Base-by-base conservation (phyloP, 768 basidiomycete species). In the Phanerochaete sordida region DNA sequence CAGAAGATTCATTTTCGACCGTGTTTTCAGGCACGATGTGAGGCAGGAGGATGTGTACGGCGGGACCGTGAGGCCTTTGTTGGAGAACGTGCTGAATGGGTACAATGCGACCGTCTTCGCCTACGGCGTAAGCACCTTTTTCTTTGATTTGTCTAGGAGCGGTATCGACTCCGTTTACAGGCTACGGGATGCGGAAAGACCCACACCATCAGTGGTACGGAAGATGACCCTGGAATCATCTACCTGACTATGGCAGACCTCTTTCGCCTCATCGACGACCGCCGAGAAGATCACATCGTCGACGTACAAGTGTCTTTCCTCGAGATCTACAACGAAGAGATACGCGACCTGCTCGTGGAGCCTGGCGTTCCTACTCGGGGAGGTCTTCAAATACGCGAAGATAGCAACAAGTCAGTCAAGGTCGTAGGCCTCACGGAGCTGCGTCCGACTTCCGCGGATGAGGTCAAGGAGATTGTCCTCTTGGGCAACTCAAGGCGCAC, bases 161-260 rank as follows among this genome's bases (percentile, higher is more conserved):
- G 26, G 55, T 57, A 28, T 19, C 7, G 39, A 43, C 8, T 43
- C 51, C 45, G 15, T 35, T 31, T 44, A n/a, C 69, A 98, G 97
- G 97, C 97, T 24, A 98, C 97, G n/a, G 97, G 97, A n/a, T 98
- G 97, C 72, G 97, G 97, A 64, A 99, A 99, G 75, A 99, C 97
- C 4, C 95, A 98, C 74, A 99, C 97, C 21, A 98, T 99, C 73
- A 97, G 94, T 67, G 96, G 96, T 59, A 89, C 91, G 37, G 88
- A 90, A 47, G 70, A 73, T 23, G 90, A 96, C 71, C 93, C 93
- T 19, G 97, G 97, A 30, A 87, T 97, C 67, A 97, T 98, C 72
- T 95, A 98, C 74, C 82, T 93, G 60, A 94, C 95, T 21, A 98
- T 98, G 95, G 86, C 92, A 46, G 96, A 98, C 74, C 85, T 99